A percentile compares a stretch with the other conserved stretches of the same genome.
These are phyloP conservation scores for Scheffersomyces titani DNA, from an alignment of 1,139 yeast species.

Conservation along the genomic window DNA sequence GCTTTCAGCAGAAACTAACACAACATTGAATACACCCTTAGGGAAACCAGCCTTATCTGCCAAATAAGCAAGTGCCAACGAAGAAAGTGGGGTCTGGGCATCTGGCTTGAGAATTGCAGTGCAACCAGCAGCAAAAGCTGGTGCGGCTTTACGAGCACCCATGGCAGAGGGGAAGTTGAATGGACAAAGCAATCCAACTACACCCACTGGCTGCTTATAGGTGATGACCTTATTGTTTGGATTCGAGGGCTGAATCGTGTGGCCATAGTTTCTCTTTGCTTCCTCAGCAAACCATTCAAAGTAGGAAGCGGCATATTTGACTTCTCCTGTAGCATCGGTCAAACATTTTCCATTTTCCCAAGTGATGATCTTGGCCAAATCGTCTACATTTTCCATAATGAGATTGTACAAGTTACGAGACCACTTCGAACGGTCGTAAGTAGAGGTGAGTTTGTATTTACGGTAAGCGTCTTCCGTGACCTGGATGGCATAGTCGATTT, in stretches of 20 bases:
- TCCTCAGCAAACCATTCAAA: conserved; percentile 50
- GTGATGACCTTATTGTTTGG: conserved; percentile 40
- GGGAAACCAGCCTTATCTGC: conserved; percentile 49
- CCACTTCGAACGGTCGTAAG: conserved; percentile 67
- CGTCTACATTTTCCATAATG: conserved; percentile 43
- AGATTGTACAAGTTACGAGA: conserved; percentile 50
- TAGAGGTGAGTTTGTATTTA: conserved; percentile 56
- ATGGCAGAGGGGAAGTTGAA: conserved; percentile 52
- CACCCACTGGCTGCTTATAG: conserved; percentile 49
- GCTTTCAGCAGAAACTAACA: conserved; percentile 34
- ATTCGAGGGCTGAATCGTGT: conserved; percentile 43
- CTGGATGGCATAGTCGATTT: conserved; percentile 60
- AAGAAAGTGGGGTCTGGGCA: conserved; percentile 45
- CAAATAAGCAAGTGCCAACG: conserved; percentile 47
- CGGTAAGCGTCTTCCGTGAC: conserved; percentile 63
- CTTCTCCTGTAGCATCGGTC: conserved; percentile 43
- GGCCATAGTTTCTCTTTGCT: conserved; percentile 42
- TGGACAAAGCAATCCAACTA: conserved; percentile 50
- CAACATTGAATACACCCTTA: conserved; percentile 44
- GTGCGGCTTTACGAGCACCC: conserved; percentile 51
- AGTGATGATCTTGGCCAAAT: conserved; percentile 43
- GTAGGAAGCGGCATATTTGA: conserved; percentile 45
- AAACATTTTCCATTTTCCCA: conserved; percentile 48
- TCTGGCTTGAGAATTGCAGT: conserved; percentile 50
- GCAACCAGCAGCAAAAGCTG: conserved; percentile 53